These are phyloP conservation scores for Arabidopsis lyrata DNA, from an alignment of 441 rosid species.

Conservation along the genomic window DNA sequence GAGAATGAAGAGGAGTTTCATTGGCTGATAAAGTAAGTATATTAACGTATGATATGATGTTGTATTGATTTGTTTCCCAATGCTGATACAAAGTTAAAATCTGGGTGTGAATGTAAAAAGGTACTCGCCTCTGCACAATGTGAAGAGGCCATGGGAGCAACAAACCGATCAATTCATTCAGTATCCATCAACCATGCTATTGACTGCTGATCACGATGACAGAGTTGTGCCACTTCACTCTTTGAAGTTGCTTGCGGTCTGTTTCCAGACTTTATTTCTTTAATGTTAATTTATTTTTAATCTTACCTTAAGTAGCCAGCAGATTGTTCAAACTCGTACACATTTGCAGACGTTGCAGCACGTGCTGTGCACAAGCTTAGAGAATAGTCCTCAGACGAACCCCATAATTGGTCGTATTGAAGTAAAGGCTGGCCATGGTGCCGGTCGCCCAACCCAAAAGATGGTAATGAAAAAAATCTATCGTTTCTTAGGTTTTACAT, in stretches of 20 bases:
- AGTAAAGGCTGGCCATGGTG: slow-evolving; percentile 92
- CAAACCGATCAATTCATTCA: slow-evolving; percentile 51
- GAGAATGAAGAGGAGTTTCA: slow-evolving; percentile 88
- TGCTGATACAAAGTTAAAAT: slow-evolving; percentile 4
- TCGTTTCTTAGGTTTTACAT: not conserved
- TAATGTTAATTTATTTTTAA: not conserved
- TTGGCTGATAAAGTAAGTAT: slow-evolving; percentile 86
- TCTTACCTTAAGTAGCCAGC: not conserved
- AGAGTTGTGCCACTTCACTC: slow-evolving; percentile 96
- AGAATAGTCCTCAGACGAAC: slow-evolving; percentile 88
- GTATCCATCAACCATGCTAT: slow-evolving; percentile 91
- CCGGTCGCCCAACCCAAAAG: slow-evolving; percentile 91
- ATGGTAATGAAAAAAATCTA: slow-evolving; percentile 51
- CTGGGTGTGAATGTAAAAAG: slow-evolving; percentile 45
- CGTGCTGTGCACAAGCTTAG: slow-evolving; percentile 78
- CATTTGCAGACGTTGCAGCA: slow-evolving; percentile 81
- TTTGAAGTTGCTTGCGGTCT: slow-evolving; percentile 82
- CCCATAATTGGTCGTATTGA: slow-evolving; percentile 91
- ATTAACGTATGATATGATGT: not conserved
- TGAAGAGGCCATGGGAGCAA: slow-evolving; percentile 88
- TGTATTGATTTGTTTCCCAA: slow-evolving; percentile 12
- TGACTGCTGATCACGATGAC: slow-evolving; percentile 98
- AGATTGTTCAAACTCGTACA: not conserved
- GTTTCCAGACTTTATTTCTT: not conserved
- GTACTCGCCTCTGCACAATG: slow-evolving; percentile 96